Evolutionary conservation across 2,329 filamentous ascomycete genomes (phyloP).

Genomic region (Waltergamsia citrina): DNA sequence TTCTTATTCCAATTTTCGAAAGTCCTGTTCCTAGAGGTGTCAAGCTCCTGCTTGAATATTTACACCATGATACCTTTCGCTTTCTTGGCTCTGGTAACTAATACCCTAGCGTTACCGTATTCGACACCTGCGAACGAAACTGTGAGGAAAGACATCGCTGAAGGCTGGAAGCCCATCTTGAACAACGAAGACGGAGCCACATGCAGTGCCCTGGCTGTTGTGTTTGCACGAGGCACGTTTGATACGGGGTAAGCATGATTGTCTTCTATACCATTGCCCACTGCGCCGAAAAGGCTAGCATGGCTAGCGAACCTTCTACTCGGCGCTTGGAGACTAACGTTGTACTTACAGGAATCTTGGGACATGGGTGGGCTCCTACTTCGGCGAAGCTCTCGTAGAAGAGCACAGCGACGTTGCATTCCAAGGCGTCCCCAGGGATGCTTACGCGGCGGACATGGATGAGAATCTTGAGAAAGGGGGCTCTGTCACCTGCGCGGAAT

Average conservation of each 20-base stretch:
- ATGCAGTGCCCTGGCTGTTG: conserved; percentile 5
- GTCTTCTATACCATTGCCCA: no score
- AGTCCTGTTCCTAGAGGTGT: no score
- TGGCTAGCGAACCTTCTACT: no score
- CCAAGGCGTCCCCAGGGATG: conserved; percentile 5
- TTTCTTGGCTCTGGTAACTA: no score
- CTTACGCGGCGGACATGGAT: conserved; percentile 6
- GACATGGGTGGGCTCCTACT: conserved; percentile 6
- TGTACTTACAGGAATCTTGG: conserved; percentile 6
- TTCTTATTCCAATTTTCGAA: no score
- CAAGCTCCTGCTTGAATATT: no score
- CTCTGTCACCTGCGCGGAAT: conserved; percentile 3
- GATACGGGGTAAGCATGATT: conserved; percentile 5
- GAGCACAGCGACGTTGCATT: conserved; percentile 5
- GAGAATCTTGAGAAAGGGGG: conserved; percentile 7
- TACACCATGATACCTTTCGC: no score
- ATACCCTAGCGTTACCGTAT: no score
- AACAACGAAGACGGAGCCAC: background rate
- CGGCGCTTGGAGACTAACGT: no score
- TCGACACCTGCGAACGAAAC: no score
- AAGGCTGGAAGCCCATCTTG: background rate
- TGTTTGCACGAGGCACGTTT: conserved; percentile 7
- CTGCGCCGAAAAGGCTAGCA: no score
- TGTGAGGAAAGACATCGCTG: no score
- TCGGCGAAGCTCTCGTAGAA: conserved; percentile 3